These are phyloP conservation scores for Actinomucor elegans DNA, from an alignment of 371 early-diverging fungal species.

Conservation along the genomic window DNA sequence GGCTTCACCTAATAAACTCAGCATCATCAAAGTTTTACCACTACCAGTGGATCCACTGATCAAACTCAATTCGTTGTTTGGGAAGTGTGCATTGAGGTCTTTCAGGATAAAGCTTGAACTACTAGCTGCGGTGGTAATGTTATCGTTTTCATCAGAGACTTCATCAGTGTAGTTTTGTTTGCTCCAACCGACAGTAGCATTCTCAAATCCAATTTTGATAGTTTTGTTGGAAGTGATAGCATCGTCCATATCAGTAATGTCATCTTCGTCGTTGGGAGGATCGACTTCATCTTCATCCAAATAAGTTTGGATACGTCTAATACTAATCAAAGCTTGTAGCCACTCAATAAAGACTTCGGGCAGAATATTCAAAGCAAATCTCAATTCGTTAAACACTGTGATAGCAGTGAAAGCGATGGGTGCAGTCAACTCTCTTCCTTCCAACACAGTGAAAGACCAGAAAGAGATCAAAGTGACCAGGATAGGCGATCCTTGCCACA, in stretches of 20 bases:
- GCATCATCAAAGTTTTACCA: slow-evolving; percentile 64
- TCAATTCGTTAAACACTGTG: slow-evolving; percentile 51
- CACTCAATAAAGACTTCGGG: slow-evolving; percentile 47
- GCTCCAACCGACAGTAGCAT: slow-evolving; percentile 56
- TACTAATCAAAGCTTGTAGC: slow-evolving; percentile 34
- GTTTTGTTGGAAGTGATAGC: neutral
- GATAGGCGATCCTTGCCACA: slow-evolving; percentile 50
- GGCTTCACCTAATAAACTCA: slow-evolving; percentile 60
- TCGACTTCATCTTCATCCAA: slow-evolving; percentile 73
- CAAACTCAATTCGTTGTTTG: slow-evolving; percentile 49
- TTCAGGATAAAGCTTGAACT: slow-evolving; percentile 36
- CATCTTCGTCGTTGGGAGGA: slow-evolving; percentile 53
- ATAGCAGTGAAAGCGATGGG: slow-evolving; percentile 62
- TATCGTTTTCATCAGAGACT: slow-evolving; percentile 57
- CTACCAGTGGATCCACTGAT: slow-evolving; percentile 66
- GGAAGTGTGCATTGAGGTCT: slow-evolving; percentile 52
- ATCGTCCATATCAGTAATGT: slow-evolving; percentile 21
- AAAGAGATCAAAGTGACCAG: slow-evolving; percentile 53
- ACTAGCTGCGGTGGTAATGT: slow-evolving; percentile 32
- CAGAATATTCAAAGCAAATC: slow-evolving; percentile 53
- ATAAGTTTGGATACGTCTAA: slow-evolving; percentile 62
- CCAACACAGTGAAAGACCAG: slow-evolving; percentile 56
- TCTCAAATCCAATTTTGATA: slow-evolving; percentile 39
- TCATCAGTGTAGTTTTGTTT: slow-evolving; percentile 20
- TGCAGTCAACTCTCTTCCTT: slow-evolving; percentile 54